Base-by-base conservation (phyloP, 2,329 filamentous ascomycete genomes). In the Leptographium procerum region DNA sequence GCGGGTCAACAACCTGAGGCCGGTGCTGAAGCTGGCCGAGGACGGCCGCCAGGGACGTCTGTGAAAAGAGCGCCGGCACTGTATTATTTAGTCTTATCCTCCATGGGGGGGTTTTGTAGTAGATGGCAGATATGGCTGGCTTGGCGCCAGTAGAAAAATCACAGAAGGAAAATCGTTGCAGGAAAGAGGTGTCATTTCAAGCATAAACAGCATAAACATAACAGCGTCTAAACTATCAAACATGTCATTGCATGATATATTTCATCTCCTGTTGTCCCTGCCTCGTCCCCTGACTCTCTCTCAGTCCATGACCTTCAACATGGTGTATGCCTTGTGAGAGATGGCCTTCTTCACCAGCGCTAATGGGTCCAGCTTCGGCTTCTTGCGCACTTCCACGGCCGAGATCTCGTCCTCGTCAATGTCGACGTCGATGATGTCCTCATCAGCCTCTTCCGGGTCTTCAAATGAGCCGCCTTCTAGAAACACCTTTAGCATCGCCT, bases 401-500 rank as follows among this genome's bases (percentile, higher is more conserved):
- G n/a, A n/a, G n/a, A n/a, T n/a, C n/a, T 61, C 22, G 10, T 61
- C 60, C 9, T 62, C 66, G n/a, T 62, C 66, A 3, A 68, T 69
- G 14, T 65, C 68, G 33, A 55, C 60, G 24, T 50, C 5, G 22
- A 43, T 40, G 14, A 53, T 19, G 10, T 67, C 70, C 47, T 71
- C 19, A 19, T 40, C 36, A 13, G 4, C 71, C 1, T 70, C 69
- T 14, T 66, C 69, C 3, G 71, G 69, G 22, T 73, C 71, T 10
- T 72, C 71, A 58, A 82, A 78, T 0, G 69, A 68, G 0, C 75
- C 78, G 22, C 69, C 72, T 2, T 81, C 78, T 51, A 84, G 63
- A 61, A 84, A 83, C 10, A 78, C 74, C 70, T 81, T 82, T 62
- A 84, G 66, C 75, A 82, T 74, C 1, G 71, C 79, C 69, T 82